A percentile compares a stretch with the other conserved stretches of the same genome.
phyloP scores from a whole-genome alignment of 345 rosid genomes.

The Acer saccharum region DNA sequence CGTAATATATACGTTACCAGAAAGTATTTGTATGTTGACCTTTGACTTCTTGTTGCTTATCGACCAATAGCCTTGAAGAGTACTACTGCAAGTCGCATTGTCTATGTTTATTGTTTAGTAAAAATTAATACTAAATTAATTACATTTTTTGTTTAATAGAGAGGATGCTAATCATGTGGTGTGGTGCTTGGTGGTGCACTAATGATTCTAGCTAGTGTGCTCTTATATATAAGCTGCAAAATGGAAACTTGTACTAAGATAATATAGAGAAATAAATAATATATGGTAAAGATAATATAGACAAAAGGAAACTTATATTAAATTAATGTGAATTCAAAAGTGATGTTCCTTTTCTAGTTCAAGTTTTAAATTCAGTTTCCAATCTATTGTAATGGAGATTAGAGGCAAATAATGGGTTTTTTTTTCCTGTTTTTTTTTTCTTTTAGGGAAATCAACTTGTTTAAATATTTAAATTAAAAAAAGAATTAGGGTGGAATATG shows the following conservation, averaged over 20 bases:
- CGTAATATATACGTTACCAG: not conserved
- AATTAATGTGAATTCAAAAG: not conserved
- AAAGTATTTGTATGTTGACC: not conserved
- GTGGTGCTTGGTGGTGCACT: not conserved
- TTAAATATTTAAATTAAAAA: not conserved
- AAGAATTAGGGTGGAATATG: not conserved
- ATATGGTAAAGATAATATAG: constrained; percentile 11
- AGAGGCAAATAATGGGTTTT: not conserved
- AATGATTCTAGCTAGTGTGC: too few species aligned
- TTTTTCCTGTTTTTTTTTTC: too few species aligned
- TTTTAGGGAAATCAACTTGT: not conserved
- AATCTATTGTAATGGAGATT: not conserved
- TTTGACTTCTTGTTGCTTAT: not conserved
- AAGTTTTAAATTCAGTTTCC: not conserved
- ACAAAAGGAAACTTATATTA: not conserved
- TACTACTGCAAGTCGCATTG: not conserved
- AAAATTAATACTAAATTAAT: not conserved
- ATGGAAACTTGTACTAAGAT: too few species aligned
- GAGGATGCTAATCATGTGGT: not conserved
- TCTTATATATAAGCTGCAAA: too few species aligned
- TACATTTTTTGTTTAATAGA: too few species aligned
- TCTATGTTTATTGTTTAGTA: not conserved
- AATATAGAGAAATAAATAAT: too few species aligned
- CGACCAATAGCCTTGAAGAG: not conserved
- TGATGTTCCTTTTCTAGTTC: not conserved